Base-by-base conservation (phyloP, 2,329 filamentous ascomycete species). In the Aureobasidium sp. region DNA sequence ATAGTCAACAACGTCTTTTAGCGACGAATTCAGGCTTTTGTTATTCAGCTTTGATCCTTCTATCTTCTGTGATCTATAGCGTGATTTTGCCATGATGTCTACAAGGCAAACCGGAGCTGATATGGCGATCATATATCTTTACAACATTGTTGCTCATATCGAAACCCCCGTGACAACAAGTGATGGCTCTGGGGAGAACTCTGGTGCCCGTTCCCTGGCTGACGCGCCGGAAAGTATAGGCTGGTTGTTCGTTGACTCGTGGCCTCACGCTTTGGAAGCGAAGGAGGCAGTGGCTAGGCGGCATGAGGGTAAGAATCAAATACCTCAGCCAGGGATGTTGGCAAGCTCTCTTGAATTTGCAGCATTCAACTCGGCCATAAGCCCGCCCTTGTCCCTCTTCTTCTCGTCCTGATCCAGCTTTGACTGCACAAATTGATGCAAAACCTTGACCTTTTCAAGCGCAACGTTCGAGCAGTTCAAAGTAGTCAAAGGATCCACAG, bases 361-460 rank as follows among this genome's bases (percentile, higher is more conserved):
- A 27, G 87, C 85, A 61, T 89, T 90, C 66, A 90, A 84, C 77
- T 96, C 90, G 41, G 87, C 87, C 77, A 91, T 82, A 64, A 93
- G 76, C 2, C 91, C 91, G 46, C 89, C 90, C 70, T 87, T 87
- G 72, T 96, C 86, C 72, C 88, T 86, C 76, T 83, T 82, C 77
- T 88, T 90, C 48, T 85, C 82, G 74, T 97, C 93, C 69, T 90
- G 86, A 29, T 86, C 86, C 66, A 99, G 78, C 68, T 82, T 87
- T 69, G 79, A 77, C 70, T 91, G 87, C 62, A 99, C 82, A 67
- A 91, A 77, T 23, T 83, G 82, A 65, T 89, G 88, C 67, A 97
- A 81, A 68, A 90, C 87, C 78, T 90, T 91, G 23, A 90, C 90
- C 76, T 92, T 95, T 64, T 82, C 80, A 72, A 93, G 74, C 12